Evolutionary conservation across 2,329 filamentous ascomycete species (phyloP), one percentile per base, ranked within the genome.

Genomic region (Hirsutella minnesotensis): DNA sequence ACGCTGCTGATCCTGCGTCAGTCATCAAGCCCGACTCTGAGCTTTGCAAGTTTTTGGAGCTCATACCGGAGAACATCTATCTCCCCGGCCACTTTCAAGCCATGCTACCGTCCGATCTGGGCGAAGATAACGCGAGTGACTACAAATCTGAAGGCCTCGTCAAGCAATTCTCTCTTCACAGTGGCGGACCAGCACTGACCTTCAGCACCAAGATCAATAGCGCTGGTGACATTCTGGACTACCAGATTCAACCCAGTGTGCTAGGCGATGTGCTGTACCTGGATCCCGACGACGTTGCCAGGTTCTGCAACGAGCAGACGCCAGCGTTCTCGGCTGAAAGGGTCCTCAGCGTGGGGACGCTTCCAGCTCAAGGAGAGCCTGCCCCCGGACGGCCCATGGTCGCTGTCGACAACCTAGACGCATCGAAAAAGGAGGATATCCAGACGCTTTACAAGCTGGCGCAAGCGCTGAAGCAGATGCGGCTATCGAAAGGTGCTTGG

Each of bases 1-100:
- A 92, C 57, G 73, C 84, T 35, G 86, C 86, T 13, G 86, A 92
- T 53, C 85, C 85, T 9, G 81, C 82, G 3, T 84, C 86, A 5
- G 75, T 76, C 45, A 77, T 92, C 48, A 53, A 64, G 18, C 74
- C 76, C 16, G 66, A 75, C 19, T 76, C 78, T 31, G 62, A 68
- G 9, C 59, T 86, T 8, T 72, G 74, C 29, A 67, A 73, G 46
- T 75, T 77, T 53, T 78, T 85, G 38, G 71, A 79, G 45, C 66
- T 77, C 47, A 67, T 79, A 27, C 68, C 72, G 2, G 65, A 77
- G 51, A 78, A 72, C n/a, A 66, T 73, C 37, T 83, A 81, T 49
- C 64, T 81, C 16, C 66, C 74, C 3, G 77, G 77, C 2, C 70
- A 76, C 51, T 66, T 69, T 19, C 63, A 71, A 41, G 65, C 70